A percentile compares a stretch with the other conserved stretches of the same genome.
These are phyloP conservation scores for Symbiodinium pilosum DNA, from an alignment of 73 alveolate genomes.

Conservation along the genomic window DNA sequence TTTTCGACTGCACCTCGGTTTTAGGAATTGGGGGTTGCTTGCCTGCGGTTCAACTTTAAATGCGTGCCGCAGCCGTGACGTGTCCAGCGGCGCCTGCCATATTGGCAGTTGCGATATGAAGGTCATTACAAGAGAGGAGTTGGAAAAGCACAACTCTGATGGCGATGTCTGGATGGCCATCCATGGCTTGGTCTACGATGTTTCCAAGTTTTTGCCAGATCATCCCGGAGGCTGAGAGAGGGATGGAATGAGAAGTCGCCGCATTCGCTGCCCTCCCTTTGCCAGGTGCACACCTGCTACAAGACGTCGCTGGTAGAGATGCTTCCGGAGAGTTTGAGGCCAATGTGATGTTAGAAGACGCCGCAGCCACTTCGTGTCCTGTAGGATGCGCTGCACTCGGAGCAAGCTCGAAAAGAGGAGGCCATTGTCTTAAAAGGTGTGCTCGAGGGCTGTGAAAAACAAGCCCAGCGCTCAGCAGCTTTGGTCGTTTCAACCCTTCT, in stretches of 20 bases:
- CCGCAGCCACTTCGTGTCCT: no score
- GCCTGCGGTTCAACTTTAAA: no score
- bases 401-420: conserved; percentile 69
- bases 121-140: conserved; percentile 89
- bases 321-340: conserved; percentile 84
- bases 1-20: no score
- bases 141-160: conserved; percentile 88
- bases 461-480: not conserved
- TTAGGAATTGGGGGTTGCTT: no score
- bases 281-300: conserved; percentile 68
- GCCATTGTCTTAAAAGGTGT: conserved; percentile 31
- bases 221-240: conserved; percentile 95
- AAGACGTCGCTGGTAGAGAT: conserved; percentile 55
- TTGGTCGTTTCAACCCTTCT: not conserved
- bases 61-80: no score
- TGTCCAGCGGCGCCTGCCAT: no score
- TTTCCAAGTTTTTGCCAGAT: conserved; percentile 93
- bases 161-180: conserved; percentile 96
- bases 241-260: no score
- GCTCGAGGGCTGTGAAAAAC: conserved; percentile 57
- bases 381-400: conserved; percentile 88
- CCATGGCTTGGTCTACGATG: conserved; percentile 96
- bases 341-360: no score
- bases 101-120: no score
- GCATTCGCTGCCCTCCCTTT: no score